Evolutionary conservation across 2,329 filamentous ascomycete species (phyloP), one percentile per base, ranked within the genome.

Genomic region (Calonectria pauciramosa): DNA sequence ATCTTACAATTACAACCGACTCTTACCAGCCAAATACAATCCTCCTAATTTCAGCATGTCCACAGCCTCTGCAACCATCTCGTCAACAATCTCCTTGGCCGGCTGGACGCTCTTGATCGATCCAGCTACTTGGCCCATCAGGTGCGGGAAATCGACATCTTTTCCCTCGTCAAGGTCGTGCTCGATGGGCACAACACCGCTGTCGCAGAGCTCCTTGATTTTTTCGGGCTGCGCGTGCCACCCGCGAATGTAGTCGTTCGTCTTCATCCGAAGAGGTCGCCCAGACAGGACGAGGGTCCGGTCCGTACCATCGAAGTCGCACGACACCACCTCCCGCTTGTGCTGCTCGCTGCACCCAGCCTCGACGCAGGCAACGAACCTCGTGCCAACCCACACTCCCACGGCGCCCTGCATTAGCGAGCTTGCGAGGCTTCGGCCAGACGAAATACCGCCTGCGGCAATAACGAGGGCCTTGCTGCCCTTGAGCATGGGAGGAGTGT

Each of bases 81-180:
- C 95, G 75, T 93, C 90, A n/a, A 99, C 93, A 86, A 99, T 98
- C 77, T 93, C 90, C 60, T 88, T 90, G 0, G 96, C 96, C 0
- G 96, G 95, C 87, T 97, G 92, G 74, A 98, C 91, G 78, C 93
- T 92, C 41, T 87, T 85, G 72, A 98, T 94, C 1, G 93, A 90
- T 2, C 94, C 96, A 0, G 95, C 94, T 11, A 98, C 96, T 87
- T 98, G 95, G 1, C 96, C 96, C 96, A 98, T 98, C 82, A 98
- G 83, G 85, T 96, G 96, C 16, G 96, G 96, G 71, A 94, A 88
- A 82, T 98, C 96, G 16, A 98, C 88, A 51, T 98, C 95, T 70
- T 93, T 93, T 1, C 94, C 94, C 70, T 95, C 90, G 65, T 98
- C 95, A 81, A 98, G 88, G 82, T 99, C 96, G 82, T 95, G 89